A percentile compares a stretch with the other conserved stretches of the same genome.
Conservation (phyloP, 2,329 filamentous ascomycete species). For the Sclerotinia minor region DNA sequence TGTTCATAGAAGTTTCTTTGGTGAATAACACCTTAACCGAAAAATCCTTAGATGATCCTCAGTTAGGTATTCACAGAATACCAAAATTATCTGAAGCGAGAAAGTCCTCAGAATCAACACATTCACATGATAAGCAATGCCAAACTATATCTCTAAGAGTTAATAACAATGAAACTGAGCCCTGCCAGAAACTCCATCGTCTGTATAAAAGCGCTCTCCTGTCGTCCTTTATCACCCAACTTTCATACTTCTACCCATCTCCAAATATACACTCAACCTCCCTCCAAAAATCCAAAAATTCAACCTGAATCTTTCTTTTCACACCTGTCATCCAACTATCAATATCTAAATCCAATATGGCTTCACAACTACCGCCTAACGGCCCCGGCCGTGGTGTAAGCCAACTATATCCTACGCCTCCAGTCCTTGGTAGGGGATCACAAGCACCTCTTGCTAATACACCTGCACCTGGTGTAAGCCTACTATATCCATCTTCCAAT, state of each 20-base stretch:
- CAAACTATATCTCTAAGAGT: background rate
- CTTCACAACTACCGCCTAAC: conserved; percentile 8
- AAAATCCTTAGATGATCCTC: background rate
- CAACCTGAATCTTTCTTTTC: too few species aligned
- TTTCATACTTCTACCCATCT: background rate
- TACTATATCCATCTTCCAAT: background rate
- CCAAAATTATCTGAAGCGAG: background rate
- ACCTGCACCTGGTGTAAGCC: background rate
- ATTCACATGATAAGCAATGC: background rate
- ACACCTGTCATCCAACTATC: too few species aligned
- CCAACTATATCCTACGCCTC: conserved; percentile 1
- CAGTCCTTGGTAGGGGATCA: background rate
- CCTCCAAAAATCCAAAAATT: background rate
- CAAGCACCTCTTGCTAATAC: background rate
- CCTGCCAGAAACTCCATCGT: rapidly evolving
- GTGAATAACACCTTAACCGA: background rate
- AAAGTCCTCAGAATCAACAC: background rate
- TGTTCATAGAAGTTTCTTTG: background rate
- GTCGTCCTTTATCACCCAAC: background rate
- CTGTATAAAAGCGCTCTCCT: background rate
- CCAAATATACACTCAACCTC: background rate
- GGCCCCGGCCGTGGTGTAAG: background rate
- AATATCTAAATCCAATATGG: background rate
- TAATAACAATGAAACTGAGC: background rate
- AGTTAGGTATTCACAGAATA: background rate